These are phyloP conservation scores for Ustilago xerochloae DNA, from an alignment of 1,284 basidiomycete genomes.

Conservation along the genomic window DNA sequence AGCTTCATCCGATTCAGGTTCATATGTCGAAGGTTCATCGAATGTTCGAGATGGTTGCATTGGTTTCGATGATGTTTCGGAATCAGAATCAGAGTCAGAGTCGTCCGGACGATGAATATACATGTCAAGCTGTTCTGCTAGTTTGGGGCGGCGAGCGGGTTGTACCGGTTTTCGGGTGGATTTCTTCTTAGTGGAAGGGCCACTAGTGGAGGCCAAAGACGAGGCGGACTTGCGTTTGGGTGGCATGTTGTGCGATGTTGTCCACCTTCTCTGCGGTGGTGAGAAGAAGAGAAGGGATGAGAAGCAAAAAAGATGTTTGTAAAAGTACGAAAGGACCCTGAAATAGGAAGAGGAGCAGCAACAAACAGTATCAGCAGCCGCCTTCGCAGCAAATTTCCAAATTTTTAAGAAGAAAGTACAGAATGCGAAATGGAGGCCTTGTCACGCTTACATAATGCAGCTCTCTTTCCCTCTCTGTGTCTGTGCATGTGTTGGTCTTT, in stretches of 20 bases:
- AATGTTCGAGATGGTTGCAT: background rate
- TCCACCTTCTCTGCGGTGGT: conserved; percentile 1
- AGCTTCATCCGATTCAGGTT: conserved; percentile 37
- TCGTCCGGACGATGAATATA: conserved; percentile 40
- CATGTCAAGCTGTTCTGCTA: conserved; percentile 34
- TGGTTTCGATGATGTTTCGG: background rate
- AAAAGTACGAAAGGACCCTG: background rate
- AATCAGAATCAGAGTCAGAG: background rate
- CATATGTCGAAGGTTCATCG: conserved; percentile 6
- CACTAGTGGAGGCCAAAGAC: background rate
- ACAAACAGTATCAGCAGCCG: background rate
- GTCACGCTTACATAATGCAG: conserved; percentile 32
- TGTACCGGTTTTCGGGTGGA: background rate
- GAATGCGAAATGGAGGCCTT: conserved; percentile 19
- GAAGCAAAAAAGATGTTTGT: background rate
- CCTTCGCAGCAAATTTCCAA: background rate
- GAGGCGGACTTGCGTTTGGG: conserved; percentile 32
- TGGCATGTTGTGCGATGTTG: conserved; percentile 26
- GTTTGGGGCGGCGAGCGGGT: conserved; percentile 15
- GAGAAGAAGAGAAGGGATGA: background rate
- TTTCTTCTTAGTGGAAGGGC: background rate
- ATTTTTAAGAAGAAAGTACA: conserved; percentile 9
- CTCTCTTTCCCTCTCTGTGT: background rate
- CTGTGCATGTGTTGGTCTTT: background rate
- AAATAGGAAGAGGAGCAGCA: background rate